A percentile compares a stretch with the other conserved stretches of the same genome.
These are phyloP conservation scores for Sicyos baderoa DNA, from an alignment of 306 rosid species.

Conservation along the genomic window DNA sequence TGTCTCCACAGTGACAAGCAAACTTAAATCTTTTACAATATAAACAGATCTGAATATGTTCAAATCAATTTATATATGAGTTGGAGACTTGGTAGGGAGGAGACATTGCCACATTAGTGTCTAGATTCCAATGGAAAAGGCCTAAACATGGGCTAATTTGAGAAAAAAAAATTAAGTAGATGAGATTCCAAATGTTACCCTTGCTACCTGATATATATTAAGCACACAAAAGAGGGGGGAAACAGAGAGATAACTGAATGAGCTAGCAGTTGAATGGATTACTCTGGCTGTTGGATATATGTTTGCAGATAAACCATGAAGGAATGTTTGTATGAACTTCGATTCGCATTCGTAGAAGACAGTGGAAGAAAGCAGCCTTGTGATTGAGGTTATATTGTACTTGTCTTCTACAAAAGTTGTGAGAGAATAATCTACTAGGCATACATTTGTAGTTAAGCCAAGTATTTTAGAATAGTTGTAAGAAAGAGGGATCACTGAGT, in stretches of 20 bases:
- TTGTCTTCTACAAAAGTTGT: constrained; percentile 35
- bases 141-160: not conserved
- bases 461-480: not conserved
- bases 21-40: not conserved
- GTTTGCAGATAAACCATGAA: constrained; percentile 33
- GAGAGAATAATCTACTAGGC: constrained; percentile 29
- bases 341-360: constrained; percentile 34
- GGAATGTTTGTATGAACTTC: constrained; percentile 32
- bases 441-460: constrained; percentile 28
- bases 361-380: constrained; percentile 22
- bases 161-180: not conserved
- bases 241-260: constrained; percentile 32
- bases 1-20: not conserved
- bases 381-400: constrained; percentile 31
- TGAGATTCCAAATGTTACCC: constrained; percentile 5
- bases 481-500: constrained; percentile 15
- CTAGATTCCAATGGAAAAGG: not conserved
- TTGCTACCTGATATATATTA: constrained; percentile 9
- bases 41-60: not conserved
- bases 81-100: not conserved
- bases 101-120: constrained; percentile 12
- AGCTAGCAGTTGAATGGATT: constrained; percentile 32
- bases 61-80: not conserved
- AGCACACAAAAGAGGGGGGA: not conserved
- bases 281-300: constrained; percentile 27